Evolutionary conservation across 768 basidiomycete species (phyloP).

Genomic region (Suillus subluteus): DNA sequence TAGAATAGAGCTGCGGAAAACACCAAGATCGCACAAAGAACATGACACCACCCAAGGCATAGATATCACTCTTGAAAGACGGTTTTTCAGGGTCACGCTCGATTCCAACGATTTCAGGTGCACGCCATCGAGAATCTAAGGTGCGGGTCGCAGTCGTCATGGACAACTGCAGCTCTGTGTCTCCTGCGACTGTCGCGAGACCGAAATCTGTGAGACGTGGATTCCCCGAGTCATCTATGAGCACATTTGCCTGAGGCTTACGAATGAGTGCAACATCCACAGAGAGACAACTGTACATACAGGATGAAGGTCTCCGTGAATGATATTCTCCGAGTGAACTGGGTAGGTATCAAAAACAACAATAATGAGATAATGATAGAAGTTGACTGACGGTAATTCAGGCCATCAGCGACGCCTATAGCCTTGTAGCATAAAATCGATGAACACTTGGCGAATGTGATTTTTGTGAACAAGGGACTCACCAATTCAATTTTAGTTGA

Average conservation of each 20-base stretch:
- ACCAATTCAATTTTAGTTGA: background rate
- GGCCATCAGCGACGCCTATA: conserved; percentile 17
- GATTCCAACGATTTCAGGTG: conserved; percentile 32
- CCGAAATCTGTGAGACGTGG: conserved; percentile 50
- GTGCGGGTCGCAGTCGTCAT: background rate
- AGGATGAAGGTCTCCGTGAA: conserved; percentile 24
- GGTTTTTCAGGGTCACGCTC: conserved; percentile 21
- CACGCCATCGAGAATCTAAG: conserved; percentile 40
- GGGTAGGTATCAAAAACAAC: background rate
- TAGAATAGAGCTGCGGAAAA: no score
- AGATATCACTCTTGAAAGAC: conserved; percentile 40
- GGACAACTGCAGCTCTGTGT: conserved; percentile 13
- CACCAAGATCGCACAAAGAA: conserved; percentile 1
- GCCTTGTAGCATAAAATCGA: conserved; percentile 5
- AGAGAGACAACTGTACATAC: conserved; percentile 8
- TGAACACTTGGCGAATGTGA: background rate
- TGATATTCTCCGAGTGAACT: conserved; percentile 21
- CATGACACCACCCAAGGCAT: conserved; percentile 36
- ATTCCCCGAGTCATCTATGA: conserved; percentile 24
- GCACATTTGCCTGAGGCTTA: conserved; percentile 20
- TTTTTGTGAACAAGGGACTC: background rate
- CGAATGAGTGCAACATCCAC: background rate
- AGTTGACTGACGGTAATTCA: conserved; percentile 12
- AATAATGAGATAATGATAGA: background rate
- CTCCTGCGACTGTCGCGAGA: conserved; percentile 41